Evolutionary conservation across 192 early-diverging fungal species (phyloP), one percentile per base, ranked within the genome.

Genomic region (Podila minutissima): DNA sequence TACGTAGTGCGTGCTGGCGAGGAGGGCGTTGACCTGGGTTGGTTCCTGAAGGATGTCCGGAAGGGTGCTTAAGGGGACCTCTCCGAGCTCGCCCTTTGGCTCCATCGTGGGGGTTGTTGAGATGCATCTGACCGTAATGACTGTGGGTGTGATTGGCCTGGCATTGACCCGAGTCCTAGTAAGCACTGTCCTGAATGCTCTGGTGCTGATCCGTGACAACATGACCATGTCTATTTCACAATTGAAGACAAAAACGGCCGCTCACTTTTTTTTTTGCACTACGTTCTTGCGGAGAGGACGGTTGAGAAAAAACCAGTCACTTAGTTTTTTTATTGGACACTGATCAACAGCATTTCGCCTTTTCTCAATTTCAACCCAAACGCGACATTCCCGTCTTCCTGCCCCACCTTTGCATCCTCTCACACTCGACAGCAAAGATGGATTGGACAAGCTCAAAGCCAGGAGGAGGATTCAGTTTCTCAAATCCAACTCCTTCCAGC

Each of bases 1-100:
- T 20, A 89, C 48, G 12, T 59, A 73, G 69, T 90, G 84, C 6
- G 86, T 86, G 0, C 81, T 70, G 20, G 83, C 58, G 1, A 89
- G 64, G 2, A 89, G 31, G 6, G 79, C 49, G 31, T 87, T 84
- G 53, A 83, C 72, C n/a, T 75, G 59, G 15, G 71, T 68, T 41
- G 77, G 71, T 46, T 72, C 77, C 37, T 68, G 77, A 6, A 73
- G 28, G 5, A 81, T 26, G 7, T 41, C 60, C 38, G 71, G 41
- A 11, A 35, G 46, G 7, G 26, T 12, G 17, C 41, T 51, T 4
- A 20, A 19, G 37, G 59, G 48, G 20, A 35, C 9, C 20, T 46
- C 41, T 46, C 41, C 41, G 41, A 46, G 41, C 41, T 46, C 15
- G 15, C 41, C 41, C 41, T 46, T 46, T 15, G 41, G 64, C 26